Evolutionary conservation across 2,329 filamentous ascomycete species (phyloP).

Genomic region (Fusarium vanettenii): DNA sequence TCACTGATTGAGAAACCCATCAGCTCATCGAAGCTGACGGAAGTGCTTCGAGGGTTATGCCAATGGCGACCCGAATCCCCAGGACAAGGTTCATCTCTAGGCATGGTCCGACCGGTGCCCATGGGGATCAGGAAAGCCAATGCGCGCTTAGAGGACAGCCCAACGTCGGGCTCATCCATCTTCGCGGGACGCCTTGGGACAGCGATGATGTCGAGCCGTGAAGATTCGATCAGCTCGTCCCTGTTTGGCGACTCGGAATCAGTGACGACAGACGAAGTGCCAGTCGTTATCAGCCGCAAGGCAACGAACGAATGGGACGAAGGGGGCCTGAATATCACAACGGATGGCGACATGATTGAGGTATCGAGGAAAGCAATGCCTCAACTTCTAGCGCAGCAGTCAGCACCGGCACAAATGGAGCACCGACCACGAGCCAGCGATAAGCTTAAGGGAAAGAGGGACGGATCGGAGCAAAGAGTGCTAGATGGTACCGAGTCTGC

Average conservation of each 20-base stretch:
- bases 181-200: constrained; percentile 78
- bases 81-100: constrained; percentile 54
- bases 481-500: constrained; percentile 85
- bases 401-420: constrained; percentile 72
- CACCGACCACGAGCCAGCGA: constrained; percentile 73
- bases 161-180: constrained; percentile 80
- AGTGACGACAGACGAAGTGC: constrained; percentile 80
- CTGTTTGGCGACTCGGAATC: constrained; percentile 89
- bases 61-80: constrained; percentile 87
- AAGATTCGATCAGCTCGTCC: constrained; percentile 89
- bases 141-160: constrained; percentile 79
- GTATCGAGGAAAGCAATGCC: constrained; percentile 59
- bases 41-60: constrained; percentile 87
- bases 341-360: constrained; percentile 57
- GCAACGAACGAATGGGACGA: constrained; percentile 83
- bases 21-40: constrained; percentile 88
- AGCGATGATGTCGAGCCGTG: constrained; percentile 84
- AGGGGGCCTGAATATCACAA: constrained; percentile 78
- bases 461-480: constrained; percentile 78
- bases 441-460: constrained; percentile 78
- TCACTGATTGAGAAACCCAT: constrained; percentile 96
- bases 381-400: constrained; percentile 69
- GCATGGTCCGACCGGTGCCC: constrained; percentile 69
- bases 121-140: constrained; percentile 75
- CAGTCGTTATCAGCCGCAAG: constrained; percentile 80